Evolutionary conservation across 495 filamentous ascomycete species (phyloP).

Genomic region (Corynascus novoguineensis): DNA sequence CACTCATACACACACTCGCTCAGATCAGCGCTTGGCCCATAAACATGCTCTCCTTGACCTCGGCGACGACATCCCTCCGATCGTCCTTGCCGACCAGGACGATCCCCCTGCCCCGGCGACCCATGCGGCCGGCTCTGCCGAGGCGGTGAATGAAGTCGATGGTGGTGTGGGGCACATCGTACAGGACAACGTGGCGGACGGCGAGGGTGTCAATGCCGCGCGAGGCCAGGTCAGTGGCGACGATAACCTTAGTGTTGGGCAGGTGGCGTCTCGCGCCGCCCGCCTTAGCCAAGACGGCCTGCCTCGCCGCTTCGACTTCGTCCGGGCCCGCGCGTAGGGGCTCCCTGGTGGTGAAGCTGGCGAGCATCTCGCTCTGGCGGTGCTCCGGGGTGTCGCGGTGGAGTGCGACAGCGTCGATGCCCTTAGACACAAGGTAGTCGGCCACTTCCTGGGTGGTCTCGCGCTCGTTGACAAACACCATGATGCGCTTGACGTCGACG

Average conservation of each 20-base stretch:
- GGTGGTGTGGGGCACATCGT: conserved; percentile 91
- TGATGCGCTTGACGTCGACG: conserved; percentile 71
- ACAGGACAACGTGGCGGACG: conserved; percentile 83
- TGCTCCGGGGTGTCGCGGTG: conserved; percentile 72
- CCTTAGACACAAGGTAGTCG: conserved; percentile 72
- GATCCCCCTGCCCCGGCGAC: conserved; percentile 78
- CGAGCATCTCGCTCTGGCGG: conserved; percentile 67
- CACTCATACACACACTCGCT: neutral
- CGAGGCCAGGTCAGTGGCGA: conserved; percentile 88
- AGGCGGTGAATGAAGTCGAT: conserved; percentile 97
- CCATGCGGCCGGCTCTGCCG: conserved; percentile 88
- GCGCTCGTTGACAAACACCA: conserved; percentile 97
- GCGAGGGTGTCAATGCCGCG: conserved; percentile 92
- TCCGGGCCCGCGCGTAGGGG: conserved; percentile 33
- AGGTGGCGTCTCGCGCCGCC: conserved; percentile 23
- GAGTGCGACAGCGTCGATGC: conserved; percentile 78
- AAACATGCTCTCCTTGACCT: conserved; percentile 93
- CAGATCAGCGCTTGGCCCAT: conserved; percentile 82
- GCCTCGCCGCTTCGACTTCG: conserved; percentile 12
- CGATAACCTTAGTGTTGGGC: conserved; percentile 79
- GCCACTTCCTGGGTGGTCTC: conserved; percentile 79
- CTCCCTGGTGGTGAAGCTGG: conserved; percentile 62
- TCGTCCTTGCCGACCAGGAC: conserved; percentile 88
- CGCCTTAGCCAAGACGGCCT: conserved; percentile 14
- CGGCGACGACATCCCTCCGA: conserved; percentile 80